Percentiles rank a stretch among this genome's conserved stretches.
Conservation (phyloP, 371 early-diverging fungal species). For the Catenaria anguillulae region DNA sequence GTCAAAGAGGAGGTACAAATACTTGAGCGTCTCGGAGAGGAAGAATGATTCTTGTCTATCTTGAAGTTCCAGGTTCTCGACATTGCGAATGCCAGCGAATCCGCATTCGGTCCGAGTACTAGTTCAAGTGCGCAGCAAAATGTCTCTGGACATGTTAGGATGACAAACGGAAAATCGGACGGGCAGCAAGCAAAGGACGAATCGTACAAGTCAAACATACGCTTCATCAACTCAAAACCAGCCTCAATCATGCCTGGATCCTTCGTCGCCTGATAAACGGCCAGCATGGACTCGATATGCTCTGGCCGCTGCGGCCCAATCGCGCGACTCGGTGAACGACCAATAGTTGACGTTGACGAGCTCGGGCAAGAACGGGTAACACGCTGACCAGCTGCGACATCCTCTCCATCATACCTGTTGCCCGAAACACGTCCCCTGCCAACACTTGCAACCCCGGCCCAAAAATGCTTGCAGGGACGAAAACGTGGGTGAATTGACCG, state of each 20-base stretch:
- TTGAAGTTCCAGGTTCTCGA: background rate
- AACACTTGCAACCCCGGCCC: conserved; percentile 33
- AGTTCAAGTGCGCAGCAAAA: background rate
- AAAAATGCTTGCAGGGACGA: background rate
- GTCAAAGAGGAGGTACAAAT: conserved; percentile 74
- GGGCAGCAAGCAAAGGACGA: background rate
- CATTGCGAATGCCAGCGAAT: background rate
- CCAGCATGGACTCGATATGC: conserved; percentile 83
- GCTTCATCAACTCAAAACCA: background rate
- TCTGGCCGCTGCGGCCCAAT: conserved; percentile 85
- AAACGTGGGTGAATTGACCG: background rate
- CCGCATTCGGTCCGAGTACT: background rate
- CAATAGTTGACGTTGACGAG: conserved; percentile 22
- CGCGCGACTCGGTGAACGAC: conserved; percentile 21
- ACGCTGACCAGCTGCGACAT: conserved; percentile 65
- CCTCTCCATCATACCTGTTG: conserved; percentile 54
- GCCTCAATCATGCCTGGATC: background rate
- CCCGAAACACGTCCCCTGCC: conserved; percentile 67
- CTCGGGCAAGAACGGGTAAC: conserved; percentile 51
- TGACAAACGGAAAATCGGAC: too few relatives aligned
- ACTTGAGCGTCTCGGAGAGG: conserved; percentile 88
- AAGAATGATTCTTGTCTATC: conserved; percentile 33
- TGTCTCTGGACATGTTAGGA: too few relatives aligned
- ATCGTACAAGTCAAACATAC: background rate
- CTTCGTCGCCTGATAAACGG: conserved; percentile 50